phyloP scores from a whole-genome alignment of 2,329 filamentous ascomycete species.

The Shiraia bambusicola region DNA sequence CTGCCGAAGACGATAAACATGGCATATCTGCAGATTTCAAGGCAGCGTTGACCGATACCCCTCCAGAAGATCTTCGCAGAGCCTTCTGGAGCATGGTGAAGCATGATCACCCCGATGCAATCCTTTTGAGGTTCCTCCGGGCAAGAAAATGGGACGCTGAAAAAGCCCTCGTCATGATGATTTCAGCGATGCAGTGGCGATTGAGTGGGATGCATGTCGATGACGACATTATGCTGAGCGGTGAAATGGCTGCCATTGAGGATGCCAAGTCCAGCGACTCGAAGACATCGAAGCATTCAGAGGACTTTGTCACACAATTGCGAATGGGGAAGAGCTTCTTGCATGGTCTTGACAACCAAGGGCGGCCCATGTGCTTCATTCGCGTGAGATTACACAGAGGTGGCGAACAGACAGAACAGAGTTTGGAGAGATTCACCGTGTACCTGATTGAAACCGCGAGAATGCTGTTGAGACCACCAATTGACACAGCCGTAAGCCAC shows the following conservation, averaged over 20 bases:
- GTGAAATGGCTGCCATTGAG: conserved; percentile 55
- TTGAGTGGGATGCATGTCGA: conserved; percentile 82
- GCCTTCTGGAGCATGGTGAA: conserved; percentile 95
- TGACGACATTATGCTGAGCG: conserved; percentile 67
- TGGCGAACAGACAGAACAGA: conserved; percentile 78
- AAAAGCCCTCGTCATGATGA: conserved; percentile 88
- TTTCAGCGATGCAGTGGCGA: conserved; percentile 93
- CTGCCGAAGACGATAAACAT: conserved; percentile 77
- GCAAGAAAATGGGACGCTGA: conserved; percentile 78
- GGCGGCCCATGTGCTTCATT: conserved; percentile 84
- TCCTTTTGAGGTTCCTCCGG: conserved; percentile 57
- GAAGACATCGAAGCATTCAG: conserved; percentile 64
- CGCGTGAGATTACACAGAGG: conserved; percentile 78
- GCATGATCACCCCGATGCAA: conserved; percentile 87
- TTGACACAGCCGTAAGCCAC: conserved; percentile 83
- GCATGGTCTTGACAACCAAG: conserved; percentile 81
- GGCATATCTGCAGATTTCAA: conserved; percentile 85
- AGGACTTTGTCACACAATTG: conserved; percentile 81
- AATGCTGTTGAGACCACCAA: conserved; percentile 73
- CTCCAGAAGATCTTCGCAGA: conserved; percentile 74
- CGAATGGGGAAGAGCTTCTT: conserved; percentile 91
- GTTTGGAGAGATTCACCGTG: conserved; percentile 85
- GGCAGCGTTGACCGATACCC: conserved; percentile 73
- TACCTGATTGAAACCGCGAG: conserved; percentile 94
- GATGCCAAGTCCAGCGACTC: conserved; percentile 61